Conservation (phyloP, 768 basidiomycete genomes). For the Candolleomyces aberdarensis region DNA sequence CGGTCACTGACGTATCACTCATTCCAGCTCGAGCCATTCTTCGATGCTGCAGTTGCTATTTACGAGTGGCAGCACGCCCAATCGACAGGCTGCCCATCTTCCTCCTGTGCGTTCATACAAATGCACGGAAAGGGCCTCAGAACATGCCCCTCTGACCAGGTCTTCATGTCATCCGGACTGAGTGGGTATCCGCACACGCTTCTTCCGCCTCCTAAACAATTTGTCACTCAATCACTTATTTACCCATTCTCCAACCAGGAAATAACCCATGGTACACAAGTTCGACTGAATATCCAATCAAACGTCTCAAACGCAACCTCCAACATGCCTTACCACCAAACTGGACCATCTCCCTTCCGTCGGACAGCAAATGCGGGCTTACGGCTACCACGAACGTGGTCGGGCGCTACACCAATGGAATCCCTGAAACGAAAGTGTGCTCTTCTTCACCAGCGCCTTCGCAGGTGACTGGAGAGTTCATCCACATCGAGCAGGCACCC, state of each 20-base stretch:
- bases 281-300: conserved; percentile 28
- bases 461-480: conserved; percentile 32
- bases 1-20: background rate
- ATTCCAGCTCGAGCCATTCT: conserved; percentile 40
- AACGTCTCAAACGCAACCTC: conserved; percentile 31
- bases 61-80: conserved; percentile 34
- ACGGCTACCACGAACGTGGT: conserved; percentile 45
- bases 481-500: conserved; percentile 41
- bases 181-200: conserved; percentile 24
- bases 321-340: conserved; percentile 25
- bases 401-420: conserved; percentile 41
- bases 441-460: conserved; percentile 29
- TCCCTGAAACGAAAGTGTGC: conserved; percentile 14
- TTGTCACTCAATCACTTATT: background rate
- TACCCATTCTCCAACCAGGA: conserved; percentile 14
- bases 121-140: conserved; percentile 41
- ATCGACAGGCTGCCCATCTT: conserved; percentile 33
- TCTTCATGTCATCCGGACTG: conserved; percentile 46
- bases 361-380: conserved; percentile 36
- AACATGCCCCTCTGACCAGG: conserved; percentile 35
- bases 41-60: conserved; percentile 36
- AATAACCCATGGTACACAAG: conserved; percentile 36
- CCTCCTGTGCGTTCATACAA: conserved; percentile 44
- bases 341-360: conserved; percentile 38
- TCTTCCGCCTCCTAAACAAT: background rate